A percentile compares a stretch with the other conserved stretches of the same genome.
These are phyloP conservation scores for Castanospermum australe DNA, from an alignment of 306 rosid species.

Conservation along the genomic window DNA sequence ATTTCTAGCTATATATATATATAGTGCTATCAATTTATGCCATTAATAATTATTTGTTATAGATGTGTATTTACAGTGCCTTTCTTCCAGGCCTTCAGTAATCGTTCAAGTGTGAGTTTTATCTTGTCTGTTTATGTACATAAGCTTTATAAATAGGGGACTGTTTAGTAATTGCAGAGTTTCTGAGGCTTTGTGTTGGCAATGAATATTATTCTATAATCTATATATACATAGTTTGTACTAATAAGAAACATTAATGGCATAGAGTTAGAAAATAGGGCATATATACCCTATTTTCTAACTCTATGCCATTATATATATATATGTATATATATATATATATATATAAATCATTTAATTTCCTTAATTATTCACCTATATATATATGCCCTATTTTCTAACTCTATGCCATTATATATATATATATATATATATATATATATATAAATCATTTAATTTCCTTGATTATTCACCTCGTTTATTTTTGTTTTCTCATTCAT, in stretches of 20 bases:
- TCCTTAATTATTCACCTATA: neutral
- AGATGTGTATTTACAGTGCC: neutral
- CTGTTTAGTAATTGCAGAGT: neutral
- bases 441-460: no score
- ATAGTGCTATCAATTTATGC: neutral
- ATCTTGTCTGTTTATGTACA: neutral
- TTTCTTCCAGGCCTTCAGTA: neutral
- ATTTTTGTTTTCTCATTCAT: neutral
- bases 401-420: no score
- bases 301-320: no score
- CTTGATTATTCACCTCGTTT: neutral
- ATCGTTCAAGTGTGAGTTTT: neutral
- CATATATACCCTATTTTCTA: no score
- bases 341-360: no score
- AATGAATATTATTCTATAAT: neutral
- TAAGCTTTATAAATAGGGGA: no score
- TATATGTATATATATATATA: no score
- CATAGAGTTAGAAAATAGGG: no score
- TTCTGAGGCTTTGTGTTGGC: neutral
- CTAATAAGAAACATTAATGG: no score
- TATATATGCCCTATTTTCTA: no score
- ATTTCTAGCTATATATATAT: slow-evolving; percentile 1
- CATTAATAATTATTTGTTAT: neutral
- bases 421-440: no score
- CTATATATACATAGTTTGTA: no score